Evolutionary conservation across 1,284 basidiomycete species (phyloP).

Genomic region (Porogramme epimiltina): DNA sequence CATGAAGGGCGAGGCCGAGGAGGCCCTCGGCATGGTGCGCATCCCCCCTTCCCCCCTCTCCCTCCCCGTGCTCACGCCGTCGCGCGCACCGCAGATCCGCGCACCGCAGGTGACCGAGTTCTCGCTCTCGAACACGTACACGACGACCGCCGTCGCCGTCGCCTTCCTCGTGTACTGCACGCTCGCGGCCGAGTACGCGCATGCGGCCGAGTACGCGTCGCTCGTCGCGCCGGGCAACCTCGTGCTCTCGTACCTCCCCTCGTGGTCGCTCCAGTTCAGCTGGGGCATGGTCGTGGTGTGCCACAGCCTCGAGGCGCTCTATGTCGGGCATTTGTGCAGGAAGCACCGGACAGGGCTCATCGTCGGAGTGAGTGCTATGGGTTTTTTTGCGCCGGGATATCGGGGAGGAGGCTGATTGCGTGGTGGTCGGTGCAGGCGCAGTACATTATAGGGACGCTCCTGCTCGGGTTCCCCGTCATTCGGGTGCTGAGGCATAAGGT

Average conservation of each 20-base stretch:
- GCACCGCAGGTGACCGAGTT: constrained; percentile 63
- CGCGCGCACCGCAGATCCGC: constrained; percentile 48
- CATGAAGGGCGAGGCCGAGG: constrained; percentile 76
- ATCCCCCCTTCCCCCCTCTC: not conserved
- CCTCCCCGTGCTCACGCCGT: no score
- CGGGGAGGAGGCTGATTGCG: not conserved
- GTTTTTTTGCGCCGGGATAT: not conserved
- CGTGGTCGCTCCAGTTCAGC: constrained; percentile 25
- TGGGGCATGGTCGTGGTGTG: constrained; percentile 34
- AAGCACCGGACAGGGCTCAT: constrained; percentile 56
- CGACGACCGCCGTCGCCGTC: constrained; percentile 26
- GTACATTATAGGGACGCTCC: constrained; percentile 52
- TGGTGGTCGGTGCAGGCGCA: constrained; percentile 36
- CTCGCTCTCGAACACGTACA: constrained; percentile 32
- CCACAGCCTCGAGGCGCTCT: constrained; percentile 57
- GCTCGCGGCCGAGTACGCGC: constrained; percentile 28
- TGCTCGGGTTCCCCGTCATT: constrained; percentile 58
- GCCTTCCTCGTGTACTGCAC: constrained; percentile 42
- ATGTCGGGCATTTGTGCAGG: constrained; percentile 52
- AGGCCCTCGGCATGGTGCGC: constrained; percentile 73
- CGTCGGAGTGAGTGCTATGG: constrained; percentile 49
- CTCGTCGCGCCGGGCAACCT: constrained; percentile 23
- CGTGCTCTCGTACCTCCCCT: constrained; percentile 17
- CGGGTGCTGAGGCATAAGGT: constrained; percentile 54
- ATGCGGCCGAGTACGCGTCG: constrained; percentile 14